Conservation (phyloP, 208 protist species). For the Lotmaria passim region DNA sequence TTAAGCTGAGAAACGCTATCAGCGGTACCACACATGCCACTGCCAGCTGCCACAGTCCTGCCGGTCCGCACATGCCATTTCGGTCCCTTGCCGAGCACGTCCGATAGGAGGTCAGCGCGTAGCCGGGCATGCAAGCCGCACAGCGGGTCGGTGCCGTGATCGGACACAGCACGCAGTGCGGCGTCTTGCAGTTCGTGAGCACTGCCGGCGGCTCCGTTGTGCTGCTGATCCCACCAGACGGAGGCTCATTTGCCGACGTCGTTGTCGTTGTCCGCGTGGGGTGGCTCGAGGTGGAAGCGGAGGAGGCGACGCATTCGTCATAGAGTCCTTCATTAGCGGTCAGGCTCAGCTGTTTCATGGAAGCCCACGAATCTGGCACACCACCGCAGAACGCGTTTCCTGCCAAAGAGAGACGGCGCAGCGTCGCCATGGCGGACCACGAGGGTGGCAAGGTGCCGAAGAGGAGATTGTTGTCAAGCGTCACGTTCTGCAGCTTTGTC, state of each 20-base stretch:
- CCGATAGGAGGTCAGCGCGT: background rate
- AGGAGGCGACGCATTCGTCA: background rate
- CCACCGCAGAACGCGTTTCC: background rate
- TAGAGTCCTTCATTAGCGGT: background rate
- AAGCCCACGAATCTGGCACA: slow-evolving; percentile 1
- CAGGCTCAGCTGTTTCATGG: background rate
- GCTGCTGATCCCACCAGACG: background rate
- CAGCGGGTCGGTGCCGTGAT: background rate
- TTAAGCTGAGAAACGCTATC: background rate
- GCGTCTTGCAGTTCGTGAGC: background rate
- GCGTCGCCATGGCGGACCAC: background rate
- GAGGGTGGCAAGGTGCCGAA: background rate
- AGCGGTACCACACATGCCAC: background rate
- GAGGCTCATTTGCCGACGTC: background rate
- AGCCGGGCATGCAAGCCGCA: background rate
- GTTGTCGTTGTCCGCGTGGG: background rate
- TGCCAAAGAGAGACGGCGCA: background rate
- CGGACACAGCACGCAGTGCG: slow-evolving; percentile 3
- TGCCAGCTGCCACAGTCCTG: background rate
- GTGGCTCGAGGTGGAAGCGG: background rate
- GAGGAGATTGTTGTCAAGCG: background rate
- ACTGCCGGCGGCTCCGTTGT: background rate
- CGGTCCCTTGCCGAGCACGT: background rate
- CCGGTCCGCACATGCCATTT: background rate
- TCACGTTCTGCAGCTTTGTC: background rate